Conservation (phyloP, 2,329 filamentous ascomycete species). For the Paecilomyces variotii region DNA sequence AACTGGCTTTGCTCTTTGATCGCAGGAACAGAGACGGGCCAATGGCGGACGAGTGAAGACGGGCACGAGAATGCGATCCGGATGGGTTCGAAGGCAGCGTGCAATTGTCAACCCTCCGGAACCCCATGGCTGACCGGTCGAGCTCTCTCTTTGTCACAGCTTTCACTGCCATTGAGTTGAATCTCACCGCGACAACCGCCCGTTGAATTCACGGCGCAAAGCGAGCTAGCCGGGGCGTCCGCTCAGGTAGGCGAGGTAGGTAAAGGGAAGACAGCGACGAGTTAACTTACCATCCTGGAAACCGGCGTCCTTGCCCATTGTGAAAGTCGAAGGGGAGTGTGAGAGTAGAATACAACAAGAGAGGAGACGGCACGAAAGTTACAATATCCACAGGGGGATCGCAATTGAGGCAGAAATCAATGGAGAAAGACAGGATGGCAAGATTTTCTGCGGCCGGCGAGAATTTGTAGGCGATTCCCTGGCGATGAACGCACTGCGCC, state of each 20-base stretch:
- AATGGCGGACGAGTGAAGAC: slow-evolving; percentile 2
- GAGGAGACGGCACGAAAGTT: slow-evolving; percentile 14
- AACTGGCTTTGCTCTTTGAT: background rate
- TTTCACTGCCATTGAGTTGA: background rate
- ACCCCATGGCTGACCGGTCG: background rate
- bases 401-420: slow-evolving; percentile 9
- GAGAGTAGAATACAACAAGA: slow-evolving; percentile 15
- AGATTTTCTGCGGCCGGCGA: slow-evolving; percentile 18
- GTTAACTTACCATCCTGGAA: slow-evolving; percentile 38
- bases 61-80: background rate
- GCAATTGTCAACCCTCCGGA: background rate
- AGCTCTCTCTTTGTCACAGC: background rate
- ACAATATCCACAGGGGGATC: slow-evolving; percentile 15
- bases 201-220: background rate
- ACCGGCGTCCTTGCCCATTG: slow-evolving; percentile 36
- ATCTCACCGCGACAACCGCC: background rate
- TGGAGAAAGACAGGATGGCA: slow-evolving; percentile 13
- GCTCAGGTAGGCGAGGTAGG: no score
- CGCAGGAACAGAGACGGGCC: no score
- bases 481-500: slow-evolving; percentile 9
- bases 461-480: slow-evolving; percentile 22
- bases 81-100: background rate
- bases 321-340: slow-evolving; percentile 20
- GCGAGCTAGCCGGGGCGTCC: background rate
- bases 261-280: no score